Conservation (phyloP, 2,329 filamentous ascomycete genomes). For the Xylariaceae sp. region DNA sequence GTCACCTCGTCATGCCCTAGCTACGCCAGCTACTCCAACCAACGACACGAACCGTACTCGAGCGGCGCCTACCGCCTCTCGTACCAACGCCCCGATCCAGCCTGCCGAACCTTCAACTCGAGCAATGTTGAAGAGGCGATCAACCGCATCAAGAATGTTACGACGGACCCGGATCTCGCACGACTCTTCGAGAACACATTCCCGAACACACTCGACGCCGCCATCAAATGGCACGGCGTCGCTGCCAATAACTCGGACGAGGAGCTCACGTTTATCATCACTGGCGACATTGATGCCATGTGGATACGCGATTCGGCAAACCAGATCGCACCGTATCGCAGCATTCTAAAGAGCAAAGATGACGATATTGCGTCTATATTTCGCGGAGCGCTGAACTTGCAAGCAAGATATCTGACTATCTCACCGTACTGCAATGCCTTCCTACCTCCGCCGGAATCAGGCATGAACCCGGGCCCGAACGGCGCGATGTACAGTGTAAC, state of each 20-base stretch:
- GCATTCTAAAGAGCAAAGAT: conserved; percentile 51
- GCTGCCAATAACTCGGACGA: conserved; percentile 43
- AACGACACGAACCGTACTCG: conserved; percentile 26
- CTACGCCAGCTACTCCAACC: conserved; percentile 26
- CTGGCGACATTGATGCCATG: conserved; percentile 80
- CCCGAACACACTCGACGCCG: conserved; percentile 79
- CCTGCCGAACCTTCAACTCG: conserved; percentile 71
- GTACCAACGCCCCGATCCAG: conserved; percentile 51
- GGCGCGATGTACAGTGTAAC: conserved; percentile 52
- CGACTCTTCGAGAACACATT: conserved; percentile 81
- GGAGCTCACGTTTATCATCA: conserved; percentile 71
- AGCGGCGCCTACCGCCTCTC: conserved; percentile 27
- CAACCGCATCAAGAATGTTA: conserved; percentile 31
- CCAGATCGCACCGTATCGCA: conserved; percentile 66
- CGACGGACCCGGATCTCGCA: conserved; percentile 60
- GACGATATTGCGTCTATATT: conserved; percentile 64
- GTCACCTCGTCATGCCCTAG: conserved; percentile 18
- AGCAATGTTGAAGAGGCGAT: conserved; percentile 68
- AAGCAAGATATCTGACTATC: conserved; percentile 62
- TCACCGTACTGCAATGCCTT: conserved; percentile 88
- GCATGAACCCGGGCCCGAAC: conserved; percentile 55
- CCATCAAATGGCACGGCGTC: conserved; percentile 69
- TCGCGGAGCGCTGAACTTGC: conserved; percentile 67
- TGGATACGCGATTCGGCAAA: conserved; percentile 84
- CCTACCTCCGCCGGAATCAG: conserved; percentile 75